Evolutionary conservation across 768 basidiomycete genomes (phyloP).

Genomic region (Hygrophorus russula): DNA sequence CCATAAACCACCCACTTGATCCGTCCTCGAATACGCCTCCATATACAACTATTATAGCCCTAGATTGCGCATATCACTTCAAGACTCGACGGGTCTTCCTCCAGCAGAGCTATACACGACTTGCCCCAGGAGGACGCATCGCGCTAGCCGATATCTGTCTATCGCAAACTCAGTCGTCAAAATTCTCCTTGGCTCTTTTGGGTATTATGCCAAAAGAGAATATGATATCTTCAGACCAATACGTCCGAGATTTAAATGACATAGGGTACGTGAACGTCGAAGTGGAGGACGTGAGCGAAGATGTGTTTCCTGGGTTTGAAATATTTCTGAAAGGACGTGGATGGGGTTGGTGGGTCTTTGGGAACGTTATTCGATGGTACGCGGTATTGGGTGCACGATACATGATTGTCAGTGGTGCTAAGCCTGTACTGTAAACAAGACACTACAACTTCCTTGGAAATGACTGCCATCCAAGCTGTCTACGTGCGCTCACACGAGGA

Average conservation of each 20-base stretch:
- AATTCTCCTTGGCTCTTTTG: slow-evolving; percentile 21
- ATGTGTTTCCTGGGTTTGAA: slow-evolving; percentile 50
- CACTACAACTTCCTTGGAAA: slow-evolving; percentile 14
- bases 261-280: slow-evolving; percentile 43
- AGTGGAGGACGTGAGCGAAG: slow-evolving; percentile 43
- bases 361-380: slow-evolving; percentile 24
- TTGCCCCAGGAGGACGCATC: slow-evolving; percentile 39
- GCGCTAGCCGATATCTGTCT: slow-evolving; percentile 58
- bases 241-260: slow-evolving; percentile 28
- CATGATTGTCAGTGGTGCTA: slow-evolving; percentile 33
- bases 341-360: slow-evolving; percentile 32
- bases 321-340: slow-evolving; percentile 35
- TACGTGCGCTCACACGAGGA: slow-evolving; percentile 61
- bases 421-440: slow-evolving; percentile 5
- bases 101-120: slow-evolving; percentile 32
- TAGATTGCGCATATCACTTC: slow-evolving; percentile 68
- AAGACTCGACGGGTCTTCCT: slow-evolving; percentile 40
- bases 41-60: slow-evolving; percentile 44
- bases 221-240: slow-evolving; percentile 32
- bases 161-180: slow-evolving; percentile 16
- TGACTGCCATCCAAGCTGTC: slow-evolving; percentile 73
- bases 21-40: slow-evolving; percentile 14
- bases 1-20: slow-evolving; percentile 31
- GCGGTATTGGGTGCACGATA: slow-evolving; percentile 31
- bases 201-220: slow-evolving; percentile 39